A percentile compares a stretch with the other conserved stretches of the same genome.
Evolutionary conservation across 2,329 filamentous ascomycete genomes (phyloP).

Genomic region (Fusarium sp.): DNA sequence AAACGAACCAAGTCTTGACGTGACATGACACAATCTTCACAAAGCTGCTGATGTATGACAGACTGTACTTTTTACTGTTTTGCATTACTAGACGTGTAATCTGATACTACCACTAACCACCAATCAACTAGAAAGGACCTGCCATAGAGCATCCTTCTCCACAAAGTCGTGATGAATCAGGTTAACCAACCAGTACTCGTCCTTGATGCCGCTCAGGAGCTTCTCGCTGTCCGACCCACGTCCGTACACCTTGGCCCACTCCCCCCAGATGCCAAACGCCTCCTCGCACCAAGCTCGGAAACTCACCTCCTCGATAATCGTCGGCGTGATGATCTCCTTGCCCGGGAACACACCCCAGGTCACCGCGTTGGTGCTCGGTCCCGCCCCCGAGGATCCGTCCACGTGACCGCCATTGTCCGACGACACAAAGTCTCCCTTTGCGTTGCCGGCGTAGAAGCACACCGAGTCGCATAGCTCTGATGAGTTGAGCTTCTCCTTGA

Average conservation of each 20-base stretch:
- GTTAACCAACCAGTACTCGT: constrained; percentile 90
- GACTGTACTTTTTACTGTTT: constrained; percentile 6
- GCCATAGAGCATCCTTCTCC: constrained; percentile 78
- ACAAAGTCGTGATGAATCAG: constrained; percentile 85
- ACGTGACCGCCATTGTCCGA: constrained; percentile 64
- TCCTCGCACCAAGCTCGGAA: constrained; percentile 96
- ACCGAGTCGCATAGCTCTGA: constrained; percentile 73
- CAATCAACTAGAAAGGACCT: constrained; percentile 64
- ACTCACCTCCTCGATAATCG: constrained; percentile 95
- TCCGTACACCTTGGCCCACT: constrained; percentile 93
- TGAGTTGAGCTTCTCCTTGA: constrained; percentile 72
- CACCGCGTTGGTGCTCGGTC: constrained; percentile 84
- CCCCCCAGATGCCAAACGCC: constrained; percentile 93
- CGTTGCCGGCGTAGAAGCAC: constrained; percentile 90
- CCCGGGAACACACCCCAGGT: constrained; percentile 97
- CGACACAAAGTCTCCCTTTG: constrained; percentile 80
- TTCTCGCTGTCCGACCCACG: constrained; percentile 76
- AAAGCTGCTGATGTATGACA: not conserved
- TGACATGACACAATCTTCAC: not conserved
- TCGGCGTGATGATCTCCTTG: constrained; percentile 96
- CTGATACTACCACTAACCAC: not conserved
- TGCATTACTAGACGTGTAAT: constrained; percentile 1
- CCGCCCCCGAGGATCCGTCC: constrained; percentile 43
- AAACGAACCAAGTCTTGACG: not conserved
- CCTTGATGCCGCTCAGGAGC: constrained; percentile 74